Evolutionary conservation across 768 basidiomycete species (phyloP).

Genomic region (Leccinum arenicola): DNA sequence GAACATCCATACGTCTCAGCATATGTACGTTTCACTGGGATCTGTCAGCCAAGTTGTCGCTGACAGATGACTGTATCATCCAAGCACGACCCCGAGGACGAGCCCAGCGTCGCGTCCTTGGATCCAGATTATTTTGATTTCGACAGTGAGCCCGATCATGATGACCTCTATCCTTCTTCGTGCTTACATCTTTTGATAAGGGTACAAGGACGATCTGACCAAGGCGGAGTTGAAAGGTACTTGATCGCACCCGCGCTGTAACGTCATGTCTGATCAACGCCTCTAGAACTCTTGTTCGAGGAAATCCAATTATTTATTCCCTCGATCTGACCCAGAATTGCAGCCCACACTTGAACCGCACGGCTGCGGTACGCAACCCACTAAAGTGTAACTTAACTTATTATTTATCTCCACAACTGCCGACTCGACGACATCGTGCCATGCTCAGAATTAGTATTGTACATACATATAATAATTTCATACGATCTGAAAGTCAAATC

Average conservation of each 20-base stretch:
- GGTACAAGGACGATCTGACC: conserved; percentile 72
- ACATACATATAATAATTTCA: conserved; percentile 24
- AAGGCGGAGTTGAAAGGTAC: conserved; percentile 69
- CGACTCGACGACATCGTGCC: not conserved
- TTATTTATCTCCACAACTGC: not conserved
- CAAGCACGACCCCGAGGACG: conserved; percentile 86
- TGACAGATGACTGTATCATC: conserved; percentile 6
- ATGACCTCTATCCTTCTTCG: not conserved
- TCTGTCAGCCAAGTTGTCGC: not conserved
- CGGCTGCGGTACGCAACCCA: not conserved
- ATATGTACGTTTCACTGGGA: conserved; percentile 47
- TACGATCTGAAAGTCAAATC: conserved; percentile 12
- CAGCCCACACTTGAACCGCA: not conserved
- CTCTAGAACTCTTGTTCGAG: conserved; percentile 66
- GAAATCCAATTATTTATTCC: conserved; percentile 79
- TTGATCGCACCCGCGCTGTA: not conserved
- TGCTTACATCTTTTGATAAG: conserved; percentile 30
- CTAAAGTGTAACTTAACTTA: not conserved
- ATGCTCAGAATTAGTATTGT: conserved; percentile 15
- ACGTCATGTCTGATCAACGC: conserved; percentile 7
- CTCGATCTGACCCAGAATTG: conserved; percentile 42
- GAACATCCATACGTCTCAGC: conserved; percentile 79
- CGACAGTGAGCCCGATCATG: conserved; percentile 52
- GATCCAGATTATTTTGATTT: conserved; percentile 89
- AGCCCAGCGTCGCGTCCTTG: conserved; percentile 77